Evolutionary conservation across 768 basidiomycete genomes (phyloP).

Genomic region (Clavulina sp.): DNA sequence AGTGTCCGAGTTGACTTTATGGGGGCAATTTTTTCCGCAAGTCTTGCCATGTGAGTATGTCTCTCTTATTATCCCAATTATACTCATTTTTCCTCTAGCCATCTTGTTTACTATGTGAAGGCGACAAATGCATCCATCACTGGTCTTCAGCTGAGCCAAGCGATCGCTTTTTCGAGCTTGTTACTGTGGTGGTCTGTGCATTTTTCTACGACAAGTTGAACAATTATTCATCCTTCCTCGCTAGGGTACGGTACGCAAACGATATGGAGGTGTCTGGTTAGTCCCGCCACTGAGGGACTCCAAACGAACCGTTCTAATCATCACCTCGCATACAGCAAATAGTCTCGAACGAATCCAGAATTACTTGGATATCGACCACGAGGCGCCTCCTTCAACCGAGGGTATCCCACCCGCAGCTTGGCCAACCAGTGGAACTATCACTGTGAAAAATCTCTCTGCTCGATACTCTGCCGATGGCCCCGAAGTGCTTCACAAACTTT

Average conservation of each 20-base stretch:
- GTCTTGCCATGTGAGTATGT: slow-evolving; percentile 16
- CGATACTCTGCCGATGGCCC: slow-evolving; percentile 30
- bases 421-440: slow-evolving; percentile 21
- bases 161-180: slow-evolving; percentile 36
- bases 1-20: slow-evolving; percentile 21
- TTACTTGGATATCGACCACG: slow-evolving; percentile 20
- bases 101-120: not conserved
- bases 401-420: slow-evolving; percentile 23
- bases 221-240: not conserved
- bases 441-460: slow-evolving; percentile 20
- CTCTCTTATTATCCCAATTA: not conserved
- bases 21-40: slow-evolving; percentile 20
- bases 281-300: too few relatives aligned
- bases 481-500: slow-evolving; percentile 19
- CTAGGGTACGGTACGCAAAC: slow-evolving; percentile 21
- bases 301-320: not conserved
- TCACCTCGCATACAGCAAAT: not conserved
- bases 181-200: slow-evolving; percentile 26
- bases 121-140: slow-evolving; percentile 20
- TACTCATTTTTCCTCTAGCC: not conserved
- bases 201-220: not conserved
- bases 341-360: slow-evolving; percentile 18
- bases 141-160: slow-evolving; percentile 27
- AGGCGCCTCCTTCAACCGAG: slow-evolving; percentile 13
- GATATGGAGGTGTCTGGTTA: slow-evolving; percentile 28